Conservation (phyloP, 1,284 basidiomycete genomes). For the Ceratobasidium sp. region DNA sequence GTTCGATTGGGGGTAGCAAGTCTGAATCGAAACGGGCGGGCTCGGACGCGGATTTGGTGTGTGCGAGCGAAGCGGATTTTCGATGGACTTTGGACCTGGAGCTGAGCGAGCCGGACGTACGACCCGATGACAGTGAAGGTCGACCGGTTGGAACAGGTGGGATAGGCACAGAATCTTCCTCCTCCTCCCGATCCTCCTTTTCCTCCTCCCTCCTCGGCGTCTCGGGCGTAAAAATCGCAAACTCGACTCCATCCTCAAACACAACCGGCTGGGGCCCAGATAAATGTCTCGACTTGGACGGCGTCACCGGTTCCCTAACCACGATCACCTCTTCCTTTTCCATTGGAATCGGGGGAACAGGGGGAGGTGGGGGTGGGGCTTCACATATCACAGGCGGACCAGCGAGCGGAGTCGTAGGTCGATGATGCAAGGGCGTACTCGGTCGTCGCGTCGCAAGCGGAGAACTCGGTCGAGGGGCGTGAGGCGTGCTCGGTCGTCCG, state of each 20-base stretch:
- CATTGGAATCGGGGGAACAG: background rate
- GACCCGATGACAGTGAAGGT: slow-evolving; percentile 17
- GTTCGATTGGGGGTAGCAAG: slow-evolving; percentile 48
- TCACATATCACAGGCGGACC: background rate
- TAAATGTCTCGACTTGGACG: background rate
- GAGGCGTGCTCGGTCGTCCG: background rate
- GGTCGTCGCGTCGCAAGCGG: slow-evolving; percentile 32
- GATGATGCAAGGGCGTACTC: slow-evolving; percentile 18
- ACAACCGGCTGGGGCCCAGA: background rate
- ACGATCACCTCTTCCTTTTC: slow-evolving; percentile 1
- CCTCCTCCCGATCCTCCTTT: background rate
- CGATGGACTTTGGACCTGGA: slow-evolving; percentile 21
- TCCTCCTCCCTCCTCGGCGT: slow-evolving; percentile 15
- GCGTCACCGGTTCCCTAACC: slow-evolving; percentile 13
- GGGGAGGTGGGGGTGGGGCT: background rate
- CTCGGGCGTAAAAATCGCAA: slow-evolving; percentile 20
- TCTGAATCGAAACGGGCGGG: background rate
- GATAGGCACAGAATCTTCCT: background rate
- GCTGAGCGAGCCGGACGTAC: slow-evolving; percentile 18
- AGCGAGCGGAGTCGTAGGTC: slow-evolving; percentile 22
- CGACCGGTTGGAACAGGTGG: slow-evolving; percentile 5
- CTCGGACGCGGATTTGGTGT: slow-evolving; percentile 36
- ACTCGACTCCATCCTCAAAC: slow-evolving; percentile 27
- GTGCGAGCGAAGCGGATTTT: slow-evolving; percentile 38
- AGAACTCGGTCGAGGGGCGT: slow-evolving; percentile 19